Percentiles rank a stretch among this genome's conserved stretches.
Evolutionary conservation across 2,329 filamentous ascomycete genomes (phyloP).

Genomic region (Botrytis paeoniae): DNA sequence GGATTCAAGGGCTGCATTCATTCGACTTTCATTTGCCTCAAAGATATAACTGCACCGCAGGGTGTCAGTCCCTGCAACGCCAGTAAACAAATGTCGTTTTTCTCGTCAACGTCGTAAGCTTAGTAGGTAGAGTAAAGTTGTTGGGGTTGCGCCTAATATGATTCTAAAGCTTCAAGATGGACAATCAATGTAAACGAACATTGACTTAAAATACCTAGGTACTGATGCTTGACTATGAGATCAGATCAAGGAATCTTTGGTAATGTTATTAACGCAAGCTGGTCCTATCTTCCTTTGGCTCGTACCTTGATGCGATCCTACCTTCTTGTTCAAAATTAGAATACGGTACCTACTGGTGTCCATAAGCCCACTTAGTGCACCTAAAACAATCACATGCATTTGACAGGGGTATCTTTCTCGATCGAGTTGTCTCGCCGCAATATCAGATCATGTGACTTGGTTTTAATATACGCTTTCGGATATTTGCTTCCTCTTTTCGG

Average conservation of each 20-base stretch:
- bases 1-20: slow-evolving; percentile 99
- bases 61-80: slow-evolving; percentile 29
- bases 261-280: not conserved
- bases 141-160: not conserved
- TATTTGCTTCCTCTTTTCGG: not conserved
- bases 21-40: slow-evolving; percentile 41
- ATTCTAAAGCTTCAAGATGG: slow-evolving; percentile 8
- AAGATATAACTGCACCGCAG: slow-evolving; percentile 30
- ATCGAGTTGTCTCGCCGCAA: not conserved
- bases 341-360: slow-evolving; percentile 11
- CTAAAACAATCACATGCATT: slow-evolving; percentile 16
- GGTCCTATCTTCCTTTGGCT: not conserved
- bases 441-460: not conserved
- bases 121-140: not conserved
- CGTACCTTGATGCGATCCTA: slow-evolving; percentile 10
- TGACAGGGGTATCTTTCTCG: not conserved
- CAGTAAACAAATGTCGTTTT: not conserved
- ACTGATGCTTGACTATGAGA: not conserved
- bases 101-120: slow-evolving; percentile 8
- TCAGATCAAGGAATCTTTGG: slow-evolving; percentile 8
- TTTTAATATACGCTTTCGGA: not conserved
- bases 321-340: slow-evolving; percentile 10
- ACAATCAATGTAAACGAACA: slow-evolving; percentile 1
- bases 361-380: slow-evolving; percentile 17
- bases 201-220: not conserved